Base-by-base conservation (phyloP, 768 basidiomycete genomes). In the Epithele typhae region DNA sequence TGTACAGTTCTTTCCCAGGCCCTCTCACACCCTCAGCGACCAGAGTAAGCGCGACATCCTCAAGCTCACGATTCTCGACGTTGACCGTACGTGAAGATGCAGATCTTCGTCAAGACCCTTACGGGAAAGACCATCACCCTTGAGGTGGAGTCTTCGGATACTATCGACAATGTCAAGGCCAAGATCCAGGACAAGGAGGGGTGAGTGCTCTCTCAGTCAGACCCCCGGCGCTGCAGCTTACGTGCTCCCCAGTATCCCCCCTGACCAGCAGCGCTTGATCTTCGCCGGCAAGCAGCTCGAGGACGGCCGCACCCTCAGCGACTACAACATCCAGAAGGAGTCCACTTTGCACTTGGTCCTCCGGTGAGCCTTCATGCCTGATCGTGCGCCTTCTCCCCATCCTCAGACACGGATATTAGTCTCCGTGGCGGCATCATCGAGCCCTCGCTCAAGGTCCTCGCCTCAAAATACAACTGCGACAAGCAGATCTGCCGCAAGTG, bases 401-500 rank as follows among this genome's bases (percentile, higher is more conserved):
- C 8, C 25, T 3, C 44, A n/a, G 15, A 25, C 7, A 55, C n/a
- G n/a, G n/a, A n/a, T n/a, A n/a, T n/a, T n/a, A 88, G 88, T 76
- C 90, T 95, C 59, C 88, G 92, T 68, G 94, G 96, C 53, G 96
- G 96, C 43, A 92, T 99, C 76, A 98, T 99, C 58, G 96, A 99
- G 75, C 96, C 96, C 53, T 98, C 96, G 56, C 75, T 99, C 64
- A 97, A 97, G 74, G 92, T 92, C 34, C 82, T 98, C 51, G 96
- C 96, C 48, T 79, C 86, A 67, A 95, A 95, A 70, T 96, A 93
- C 83, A 97, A 97, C 75, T 97, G 93, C 69, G 92, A 96, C 73
- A 95, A 95, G 79, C 91, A 94, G 68, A 97, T 97, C 62, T 98
- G 96, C 81, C 92, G 96, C 71, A 97, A 97, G 72, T 98, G 96